phyloP scores from a whole-genome alignment of 2,329 filamentous ascomycete genomes.

The Aureobasidium musti region DNA sequence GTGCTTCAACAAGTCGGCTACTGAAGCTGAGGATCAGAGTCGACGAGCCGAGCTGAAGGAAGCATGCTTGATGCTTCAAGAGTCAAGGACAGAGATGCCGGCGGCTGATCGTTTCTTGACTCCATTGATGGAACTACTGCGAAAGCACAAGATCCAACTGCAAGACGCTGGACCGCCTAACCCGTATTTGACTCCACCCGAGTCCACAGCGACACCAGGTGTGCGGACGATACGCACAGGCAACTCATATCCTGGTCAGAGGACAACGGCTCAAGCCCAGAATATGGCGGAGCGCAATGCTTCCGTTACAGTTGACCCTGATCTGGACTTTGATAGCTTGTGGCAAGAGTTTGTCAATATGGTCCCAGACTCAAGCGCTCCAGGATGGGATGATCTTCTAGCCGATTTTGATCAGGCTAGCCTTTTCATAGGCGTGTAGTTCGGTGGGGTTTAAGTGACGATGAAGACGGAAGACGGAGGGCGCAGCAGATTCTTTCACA shows the following conservation, averaged over 20 bases:
- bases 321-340: slow-evolving; percentile 34
- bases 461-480: background rate
- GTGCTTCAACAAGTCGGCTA: slow-evolving; percentile 34
- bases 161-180: slow-evolving; percentile 18
- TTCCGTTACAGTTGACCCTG: background rate
- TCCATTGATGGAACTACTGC: slow-evolving; percentile 34
- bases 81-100: slow-evolving; percentile 31
- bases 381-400: slow-evolving; percentile 19
- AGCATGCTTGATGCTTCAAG: slow-evolving; percentile 35
- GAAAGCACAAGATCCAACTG: slow-evolving; percentile 36
- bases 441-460: background rate
- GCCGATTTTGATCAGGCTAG: slow-evolving; percentile 17
- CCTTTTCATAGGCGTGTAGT: background rate
- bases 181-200: background rate
- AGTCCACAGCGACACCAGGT: background rate
- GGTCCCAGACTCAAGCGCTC: slow-evolving; percentile 22
- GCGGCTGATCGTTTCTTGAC: slow-evolving; percentile 34
- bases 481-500: background rate
- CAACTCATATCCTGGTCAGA: background rate
- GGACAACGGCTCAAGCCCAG: background rate
- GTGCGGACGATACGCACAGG: background rate
- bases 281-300: background rate
- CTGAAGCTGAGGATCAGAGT: slow-evolving; percentile 22
- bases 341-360: slow-evolving; percentile 36
- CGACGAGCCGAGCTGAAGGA: slow-evolving; percentile 33